These are phyloP conservation scores for Pilasporangium apinafurcum DNA, from an alignment of 352 stramenopile species.

Conservation along the genomic window DNA sequence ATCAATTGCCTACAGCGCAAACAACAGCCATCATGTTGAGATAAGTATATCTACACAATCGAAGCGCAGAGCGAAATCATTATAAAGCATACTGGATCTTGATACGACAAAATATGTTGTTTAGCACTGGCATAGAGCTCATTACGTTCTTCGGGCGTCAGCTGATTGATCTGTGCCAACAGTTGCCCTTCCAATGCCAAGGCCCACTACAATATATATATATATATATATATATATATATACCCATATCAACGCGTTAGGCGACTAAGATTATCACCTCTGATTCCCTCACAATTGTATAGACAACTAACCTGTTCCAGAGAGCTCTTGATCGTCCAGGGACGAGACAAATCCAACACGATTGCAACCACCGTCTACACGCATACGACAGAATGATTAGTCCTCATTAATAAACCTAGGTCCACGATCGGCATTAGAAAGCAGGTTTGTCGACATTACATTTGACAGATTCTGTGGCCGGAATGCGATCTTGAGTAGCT, in stretches of 20 bases:
- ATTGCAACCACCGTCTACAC: slow-evolving; percentile 55
- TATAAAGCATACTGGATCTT: slow-evolving; percentile 52
- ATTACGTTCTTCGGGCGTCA: slow-evolving; percentile 36
- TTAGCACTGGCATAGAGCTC: slow-evolving; percentile 62
- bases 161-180: slow-evolving; percentile 63
- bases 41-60: neutral
- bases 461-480: slow-evolving; percentile 50
- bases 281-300: neutral
- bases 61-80: slow-evolving; percentile 2
- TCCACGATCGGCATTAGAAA: neutral
- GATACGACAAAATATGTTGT: slow-evolving; percentile 69
- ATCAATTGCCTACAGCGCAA: slow-evolving; percentile 35
- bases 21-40: neutral
- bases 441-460: slow-evolving; percentile 5
- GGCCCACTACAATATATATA: slow-evolving; percentile 35
- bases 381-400: neutral
- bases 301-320: slow-evolving; percentile 43
- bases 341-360: slow-evolving; percentile 63
- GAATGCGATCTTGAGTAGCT: slow-evolving; percentile 62
- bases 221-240: neutral
- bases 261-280: neutral
- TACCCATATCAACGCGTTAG: neutral
- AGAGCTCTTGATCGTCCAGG: slow-evolving; percentile 78
- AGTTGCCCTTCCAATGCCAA: slow-evolving; percentile 67
- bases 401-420: no score